A percentile compares a stretch with the other conserved stretches of the same genome.
Evolutionary conservation across 2,329 filamentous ascomycete species (phyloP).

Genomic region (Diaporthe ampelina): DNA sequence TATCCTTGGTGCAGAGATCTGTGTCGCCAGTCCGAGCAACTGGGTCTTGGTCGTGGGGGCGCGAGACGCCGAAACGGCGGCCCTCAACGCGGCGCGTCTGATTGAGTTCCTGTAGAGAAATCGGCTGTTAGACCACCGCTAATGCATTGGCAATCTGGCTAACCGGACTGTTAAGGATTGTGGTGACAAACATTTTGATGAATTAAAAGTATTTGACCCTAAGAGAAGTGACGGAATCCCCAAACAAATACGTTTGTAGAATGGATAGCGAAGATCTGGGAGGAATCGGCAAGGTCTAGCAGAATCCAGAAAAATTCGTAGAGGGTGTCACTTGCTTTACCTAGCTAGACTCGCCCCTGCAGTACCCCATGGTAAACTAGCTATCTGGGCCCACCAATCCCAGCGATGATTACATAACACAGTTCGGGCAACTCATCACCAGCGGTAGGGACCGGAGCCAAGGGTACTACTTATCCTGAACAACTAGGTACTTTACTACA

Average conservation of each 20-base stretch:
- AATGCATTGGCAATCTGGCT: background rate
- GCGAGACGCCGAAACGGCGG: conserved; percentile 50
- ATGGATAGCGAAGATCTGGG: background rate
- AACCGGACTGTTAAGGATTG: background rate
- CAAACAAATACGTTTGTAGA: background rate
- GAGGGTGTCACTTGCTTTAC: background rate
- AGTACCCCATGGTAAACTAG: no score
- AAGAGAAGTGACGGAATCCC: background rate
- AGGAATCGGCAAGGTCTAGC: background rate
- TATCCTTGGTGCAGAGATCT: conserved; percentile 41
- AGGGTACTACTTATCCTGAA: no score
- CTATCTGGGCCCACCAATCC: background rate
- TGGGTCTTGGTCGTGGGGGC: conserved; percentile 44
- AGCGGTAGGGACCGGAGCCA: background rate
- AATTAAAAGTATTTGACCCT: background rate
- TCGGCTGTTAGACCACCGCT: conserved; percentile 30
- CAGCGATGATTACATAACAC: conserved; percentile 1
- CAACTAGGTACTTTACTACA: no score
- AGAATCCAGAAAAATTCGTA: conserved; percentile 8
- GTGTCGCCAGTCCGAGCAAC: conserved; percentile 45
- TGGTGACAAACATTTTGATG: conserved; percentile 37
- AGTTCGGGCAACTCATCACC: background rate
- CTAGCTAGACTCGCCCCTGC: conserved; percentile 14
- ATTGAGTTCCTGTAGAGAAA: conserved; percentile 49
- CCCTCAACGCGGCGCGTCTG: conserved; percentile 51